These are phyloP conservation scores for Didymella glomerata DNA, from an alignment of 2,329 filamentous ascomycete genomes.

Conservation along the genomic window DNA sequence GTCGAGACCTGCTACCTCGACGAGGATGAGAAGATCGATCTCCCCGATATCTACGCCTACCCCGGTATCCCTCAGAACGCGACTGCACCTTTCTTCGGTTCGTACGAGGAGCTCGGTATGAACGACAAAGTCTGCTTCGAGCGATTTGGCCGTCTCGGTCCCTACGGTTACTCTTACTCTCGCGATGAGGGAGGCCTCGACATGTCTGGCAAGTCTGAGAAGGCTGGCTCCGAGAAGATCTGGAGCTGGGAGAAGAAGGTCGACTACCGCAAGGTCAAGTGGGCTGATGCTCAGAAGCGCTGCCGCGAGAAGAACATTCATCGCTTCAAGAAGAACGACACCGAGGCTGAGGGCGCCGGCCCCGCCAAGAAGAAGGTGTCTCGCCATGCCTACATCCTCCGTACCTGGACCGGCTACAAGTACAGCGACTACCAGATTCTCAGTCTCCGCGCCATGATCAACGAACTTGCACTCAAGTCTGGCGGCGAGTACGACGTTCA, in stretches of 20 bases:
- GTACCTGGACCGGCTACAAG: constrained; percentile 82
- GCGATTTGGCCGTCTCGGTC: constrained; percentile 59
- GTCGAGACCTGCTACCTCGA: constrained; percentile 72
- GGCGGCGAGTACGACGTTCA: constrained; percentile 89
- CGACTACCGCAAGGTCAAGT: constrained; percentile 59
- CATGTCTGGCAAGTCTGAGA: constrained; percentile 55
- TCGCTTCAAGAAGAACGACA: constrained; percentile 54
- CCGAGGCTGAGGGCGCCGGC: constrained; percentile 37
- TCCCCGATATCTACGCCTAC: constrained; percentile 73
- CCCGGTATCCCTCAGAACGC: constrained; percentile 61
- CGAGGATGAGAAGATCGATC: constrained; percentile 61
- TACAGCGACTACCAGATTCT: constrained; percentile 83
- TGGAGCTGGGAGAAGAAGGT: constrained; percentile 61
- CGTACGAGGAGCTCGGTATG: constrained; percentile 58
- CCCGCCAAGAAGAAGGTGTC: constrained; percentile 55
- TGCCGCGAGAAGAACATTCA: constrained; percentile 60
- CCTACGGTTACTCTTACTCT: constrained; percentile 61
- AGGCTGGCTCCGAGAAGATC: constrained; percentile 54
- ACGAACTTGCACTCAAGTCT: constrained; percentile 80
- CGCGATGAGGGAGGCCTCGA: constrained; percentile 59
- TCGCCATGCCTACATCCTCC: constrained; percentile 83
- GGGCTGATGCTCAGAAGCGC: constrained; percentile 58
- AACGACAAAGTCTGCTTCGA: constrained; percentile 61
- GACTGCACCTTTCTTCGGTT: constrained; percentile 59
- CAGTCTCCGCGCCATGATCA: constrained; percentile 82